A percentile compares a stretch with the other conserved stretches of the same genome.
phyloP scores from a whole-genome alignment of 2,329 filamentous ascomycete species.

The Aspergillus oerlinghausenensis region DNA sequence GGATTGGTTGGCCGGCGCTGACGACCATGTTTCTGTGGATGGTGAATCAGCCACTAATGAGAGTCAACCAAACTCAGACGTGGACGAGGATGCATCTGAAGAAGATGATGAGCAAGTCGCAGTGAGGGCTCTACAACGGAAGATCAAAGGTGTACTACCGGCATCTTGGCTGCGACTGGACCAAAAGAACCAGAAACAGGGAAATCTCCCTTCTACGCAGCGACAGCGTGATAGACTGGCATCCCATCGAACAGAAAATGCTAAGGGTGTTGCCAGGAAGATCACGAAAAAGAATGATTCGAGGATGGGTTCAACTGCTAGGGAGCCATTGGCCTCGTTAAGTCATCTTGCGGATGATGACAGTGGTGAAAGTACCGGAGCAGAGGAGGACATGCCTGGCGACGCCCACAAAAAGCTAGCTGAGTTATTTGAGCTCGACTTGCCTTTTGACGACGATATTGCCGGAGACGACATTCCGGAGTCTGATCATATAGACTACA shows the following conservation, averaged over 20 bases:
- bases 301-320: conserved; percentile 10
- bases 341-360: conserved; percentile 26
- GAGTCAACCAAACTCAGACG: conserved; percentile 11
- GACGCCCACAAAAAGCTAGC: conserved; percentile 11
- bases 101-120: conserved; percentile 19
- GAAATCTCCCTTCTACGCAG: conserved; percentile 12
- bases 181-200: conserved; percentile 29
- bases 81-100: conserved; percentile 7
- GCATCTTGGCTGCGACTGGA: conserved; percentile 46
- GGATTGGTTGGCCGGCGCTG: conserved; percentile 11
- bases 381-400: not conserved
- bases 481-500: conserved; percentile 41
- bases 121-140: conserved; percentile 34
- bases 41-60: conserved; percentile 13
- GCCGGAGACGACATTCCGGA: conserved; percentile 33
- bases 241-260: conserved; percentile 19
- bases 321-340: conserved; percentile 11
- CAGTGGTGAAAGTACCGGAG: conserved; percentile 14
- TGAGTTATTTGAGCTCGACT: conserved; percentile 17
- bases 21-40: conserved; percentile 13
- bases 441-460: conserved; percentile 19
- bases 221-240: conserved; percentile 17
- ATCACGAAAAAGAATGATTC: conserved; percentile 22
- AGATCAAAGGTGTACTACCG: conserved; percentile 46
- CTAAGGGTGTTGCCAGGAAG: conserved; percentile 32